Conservation (phyloP, 225 moss, liverwort and hornwort species). For the Marchantia paleacea region DNA sequence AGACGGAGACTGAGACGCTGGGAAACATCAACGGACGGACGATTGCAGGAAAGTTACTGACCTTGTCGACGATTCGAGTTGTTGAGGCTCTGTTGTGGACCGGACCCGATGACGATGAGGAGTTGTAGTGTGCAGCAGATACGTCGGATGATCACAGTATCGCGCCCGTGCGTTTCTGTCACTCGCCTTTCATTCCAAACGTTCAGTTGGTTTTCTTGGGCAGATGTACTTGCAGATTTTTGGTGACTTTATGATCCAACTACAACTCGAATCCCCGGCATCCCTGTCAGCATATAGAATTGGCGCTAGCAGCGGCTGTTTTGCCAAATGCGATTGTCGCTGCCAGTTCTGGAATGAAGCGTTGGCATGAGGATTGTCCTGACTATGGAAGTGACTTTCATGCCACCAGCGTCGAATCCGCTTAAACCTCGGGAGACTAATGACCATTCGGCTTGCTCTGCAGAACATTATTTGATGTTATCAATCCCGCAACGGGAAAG, state of each 20-base stretch:
- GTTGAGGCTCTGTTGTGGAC: too few species aligned
- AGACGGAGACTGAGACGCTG: neutral
- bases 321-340: too few species aligned
- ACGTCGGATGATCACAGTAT: slow-evolving; percentile 34
- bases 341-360: neutral
- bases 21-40: neutral
- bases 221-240: too few species aligned
- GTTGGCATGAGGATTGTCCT: neutral
- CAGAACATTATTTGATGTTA: slow-evolving; percentile 60
- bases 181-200: too few species aligned
- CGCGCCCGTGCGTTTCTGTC: slow-evolving; percentile 29
- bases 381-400: neutral
- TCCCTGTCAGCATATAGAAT: too few species aligned
- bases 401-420: neutral
- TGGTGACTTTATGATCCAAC: too few species aligned
- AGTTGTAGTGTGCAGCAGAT: slow-evolving; percentile 32
- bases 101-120: slow-evolving; percentile 10
- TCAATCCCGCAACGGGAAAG: slow-evolving; percentile 83
- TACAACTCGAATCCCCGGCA: too few species aligned
- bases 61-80: too few species aligned
- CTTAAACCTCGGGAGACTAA: neutral
- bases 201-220: neutral
- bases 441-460: neutral
- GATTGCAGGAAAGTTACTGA: too few species aligned
- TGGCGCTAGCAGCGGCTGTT: neutral